Percentiles rank a stretch among this genome's conserved stretches.
These are phyloP conservation scores for Talaromyces sp. DNA, from an alignment of 2,329 filamentous ascomycete genomes.

Conservation along the genomic window DNA sequence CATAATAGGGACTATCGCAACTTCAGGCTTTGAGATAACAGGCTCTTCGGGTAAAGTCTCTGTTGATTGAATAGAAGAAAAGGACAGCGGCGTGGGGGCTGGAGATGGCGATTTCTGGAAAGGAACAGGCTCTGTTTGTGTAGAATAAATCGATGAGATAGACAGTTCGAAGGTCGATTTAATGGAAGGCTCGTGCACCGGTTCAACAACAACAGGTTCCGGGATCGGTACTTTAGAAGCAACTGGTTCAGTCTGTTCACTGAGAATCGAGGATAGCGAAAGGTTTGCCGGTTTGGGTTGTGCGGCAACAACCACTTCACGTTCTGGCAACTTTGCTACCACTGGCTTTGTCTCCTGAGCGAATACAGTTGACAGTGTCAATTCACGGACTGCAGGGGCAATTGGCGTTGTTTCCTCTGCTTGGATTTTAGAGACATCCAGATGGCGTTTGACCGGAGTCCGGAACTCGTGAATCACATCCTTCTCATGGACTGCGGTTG, in stretches of 20 bases:
- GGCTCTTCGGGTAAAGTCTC: constrained; percentile 41
- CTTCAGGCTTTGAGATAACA: constrained; percentile 21
- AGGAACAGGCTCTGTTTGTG: constrained; percentile 29
- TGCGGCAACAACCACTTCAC: constrained; percentile 10
- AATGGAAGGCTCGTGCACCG: constrained; percentile 9
- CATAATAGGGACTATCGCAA: constrained; percentile 17
- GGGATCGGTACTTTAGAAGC: constrained; percentile 15
- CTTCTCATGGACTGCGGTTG: constrained; percentile 8
- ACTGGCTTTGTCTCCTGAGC: constrained; percentile 11
- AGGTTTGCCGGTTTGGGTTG: constrained; percentile 16
- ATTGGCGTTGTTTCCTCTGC: constrained; percentile 31
- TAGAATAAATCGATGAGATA: constrained; percentile 23
- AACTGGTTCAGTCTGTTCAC: constrained; percentile 22
- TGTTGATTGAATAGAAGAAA: constrained; percentile 40
- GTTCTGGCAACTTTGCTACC: constrained; percentile 10
- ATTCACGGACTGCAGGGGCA: constrained; percentile 42
- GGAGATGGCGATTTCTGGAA: constrained; percentile 15
- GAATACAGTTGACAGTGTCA: constrained; percentile 6
- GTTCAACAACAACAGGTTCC: constrained; percentile 10
- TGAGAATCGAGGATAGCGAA: constrained; percentile 24
- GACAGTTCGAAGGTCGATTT: constrained; percentile 17
- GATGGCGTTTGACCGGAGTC: constrained; percentile 16
- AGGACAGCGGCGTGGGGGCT: constrained; percentile 25
- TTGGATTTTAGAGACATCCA: constrained; percentile 27
- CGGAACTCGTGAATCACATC: constrained; percentile 13